Evolutionary conservation across 345 rosid genomes (phyloP), one percentile per base, ranked within the genome.

Genomic region (Mercurialis annua): DNA sequence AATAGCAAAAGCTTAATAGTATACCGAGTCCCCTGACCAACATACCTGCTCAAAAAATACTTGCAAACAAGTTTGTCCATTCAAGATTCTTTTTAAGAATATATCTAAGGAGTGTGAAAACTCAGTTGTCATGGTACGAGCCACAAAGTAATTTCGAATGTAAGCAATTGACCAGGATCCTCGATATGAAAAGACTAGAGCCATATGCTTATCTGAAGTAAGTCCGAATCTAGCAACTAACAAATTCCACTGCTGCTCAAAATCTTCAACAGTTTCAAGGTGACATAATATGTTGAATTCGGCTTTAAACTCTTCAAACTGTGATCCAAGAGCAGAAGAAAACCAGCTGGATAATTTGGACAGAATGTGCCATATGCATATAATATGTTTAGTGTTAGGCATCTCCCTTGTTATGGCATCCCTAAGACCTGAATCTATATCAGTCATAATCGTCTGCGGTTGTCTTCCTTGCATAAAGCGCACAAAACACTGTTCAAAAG

Each of bases 281-380:
- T 79, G 89, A 61, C 80, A 86, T 72, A 90, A 71, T 43, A 82
- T 68, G 64, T 90, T 89, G 69, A 93, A 86, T 71, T 84, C 87
- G 31, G 82, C 78, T 77, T 79, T 90, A 70, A 93, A 90, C 20
- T 88, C 96, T 64, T 79, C 84, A 74, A 80, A 86, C 66, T 81
- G 98, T 36, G 83, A 69, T 43, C 94, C 98, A 72, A 92, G 90
- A 5, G 68, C 64, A 59, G 59, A 73, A 54, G 90, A 82, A 69
- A 90, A 93, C 98, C 98, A 93, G 80, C 97, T 89, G 6, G 88
- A 80, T 74, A 93, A 75, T 81, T 86, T 93, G 69, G 96, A 87
- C 27, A 81, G 72, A 49, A 93, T 64, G 65, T 86, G 87, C 85
- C 88, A 85, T 78, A 81, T 83, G 60, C 81, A 83, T 70, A 89